Conservation (phyloP, 2,329 filamentous ascomycete genomes). For the Emmonsiellopsis sp. region DNA sequence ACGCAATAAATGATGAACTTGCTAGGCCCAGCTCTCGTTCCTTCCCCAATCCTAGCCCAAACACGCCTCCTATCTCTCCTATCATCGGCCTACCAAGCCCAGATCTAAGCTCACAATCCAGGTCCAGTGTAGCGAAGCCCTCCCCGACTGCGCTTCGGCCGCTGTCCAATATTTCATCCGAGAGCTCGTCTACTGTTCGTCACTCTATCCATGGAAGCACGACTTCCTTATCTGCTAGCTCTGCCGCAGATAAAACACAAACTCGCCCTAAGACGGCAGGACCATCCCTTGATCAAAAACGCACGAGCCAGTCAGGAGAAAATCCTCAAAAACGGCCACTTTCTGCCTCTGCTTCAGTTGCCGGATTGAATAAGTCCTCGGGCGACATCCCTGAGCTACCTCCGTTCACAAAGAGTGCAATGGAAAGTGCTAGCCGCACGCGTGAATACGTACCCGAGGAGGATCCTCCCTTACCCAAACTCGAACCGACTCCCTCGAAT, state of each 20-base stretch:
- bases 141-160: slow-evolving; percentile 59
- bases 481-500: slow-evolving; percentile 9
- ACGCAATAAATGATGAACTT: slow-evolving; percentile 19
- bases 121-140: slow-evolving; percentile 5
- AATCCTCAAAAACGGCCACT: slow-evolving; percentile 28
- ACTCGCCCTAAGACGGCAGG: slow-evolving; percentile 37
- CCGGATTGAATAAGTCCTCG: neutral
- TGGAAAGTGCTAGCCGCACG: neutral
- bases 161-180: slow-evolving; percentile 72
- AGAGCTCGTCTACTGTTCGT: slow-evolving; percentile 58
- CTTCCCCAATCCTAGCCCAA: slow-evolving; percentile 18
- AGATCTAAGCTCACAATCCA: slow-evolving; percentile 5
- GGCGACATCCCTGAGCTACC: neutral
- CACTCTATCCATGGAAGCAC: slow-evolving; percentile 59
- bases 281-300: slow-evolving; percentile 25
- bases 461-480: neutral
- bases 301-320: slow-evolving; percentile 11
- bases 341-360: slow-evolving; percentile 26
- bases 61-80: slow-evolving; percentile 26
- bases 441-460: neutral
- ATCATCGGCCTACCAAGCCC: neutral
- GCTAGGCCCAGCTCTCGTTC: slow-evolving; percentile 26
- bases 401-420: neutral
- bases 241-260: slow-evolving; percentile 12
- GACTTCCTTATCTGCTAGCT: slow-evolving; percentile 21